Percentiles rank a stretch among this genome's conserved stretches.
These are phyloP conservation scores for Grifola frondosa DNA, from an alignment of 1,284 basidiomycete genomes.

Conservation along the genomic window DNA sequence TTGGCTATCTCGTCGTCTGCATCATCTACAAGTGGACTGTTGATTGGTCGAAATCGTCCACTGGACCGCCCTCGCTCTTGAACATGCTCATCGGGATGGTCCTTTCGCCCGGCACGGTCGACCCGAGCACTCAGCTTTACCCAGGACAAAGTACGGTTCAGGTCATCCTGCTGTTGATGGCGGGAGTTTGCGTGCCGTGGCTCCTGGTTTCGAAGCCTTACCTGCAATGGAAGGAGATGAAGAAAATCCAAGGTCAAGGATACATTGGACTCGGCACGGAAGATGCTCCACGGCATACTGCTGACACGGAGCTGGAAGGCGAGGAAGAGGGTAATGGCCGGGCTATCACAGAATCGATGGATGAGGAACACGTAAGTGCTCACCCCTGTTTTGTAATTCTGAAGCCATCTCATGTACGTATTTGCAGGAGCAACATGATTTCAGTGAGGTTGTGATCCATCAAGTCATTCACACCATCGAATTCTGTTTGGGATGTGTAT, in stretches of 20 bases:
- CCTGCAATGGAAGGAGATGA: slow-evolving; percentile 87
- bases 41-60: slow-evolving; percentile 80
- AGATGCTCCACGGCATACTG: slow-evolving; percentile 41
- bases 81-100: slow-evolving; percentile 98
- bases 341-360: slow-evolving; percentile 66
- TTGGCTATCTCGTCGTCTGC: slow-evolving; percentile 93
- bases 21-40: slow-evolving; percentile 98
- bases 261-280: slow-evolving; percentile 73
- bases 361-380: slow-evolving; percentile 63
- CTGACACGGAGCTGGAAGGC: slow-evolving; percentile 67
- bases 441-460: slow-evolving; percentile 94
- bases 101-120: slow-evolving; percentile 81
- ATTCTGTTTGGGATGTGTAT: slow-evolving; percentile 98
- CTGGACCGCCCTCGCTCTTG: slow-evolving; percentile 84
- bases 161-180: slow-evolving; percentile 76
- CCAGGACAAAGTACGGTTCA: slow-evolving; percentile 89
- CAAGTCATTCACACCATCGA: slow-evolving; percentile 99
- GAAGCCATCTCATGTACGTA: slow-evolving; percentile 10
- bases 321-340: slow-evolving; percentile 87
- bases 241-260: slow-evolving; percentile 81
- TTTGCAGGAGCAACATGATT: slow-evolving; percentile 75
- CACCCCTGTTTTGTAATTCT: slow-evolving; percentile 8
- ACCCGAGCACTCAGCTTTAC: slow-evolving; percentile 75
- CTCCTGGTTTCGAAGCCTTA: slow-evolving; percentile 96
- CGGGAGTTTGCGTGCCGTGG: slow-evolving; percentile 92